phyloP scores from a whole-genome alignment of 73 alveolate genomes.

The Blepharisma stoltei region DNA sequence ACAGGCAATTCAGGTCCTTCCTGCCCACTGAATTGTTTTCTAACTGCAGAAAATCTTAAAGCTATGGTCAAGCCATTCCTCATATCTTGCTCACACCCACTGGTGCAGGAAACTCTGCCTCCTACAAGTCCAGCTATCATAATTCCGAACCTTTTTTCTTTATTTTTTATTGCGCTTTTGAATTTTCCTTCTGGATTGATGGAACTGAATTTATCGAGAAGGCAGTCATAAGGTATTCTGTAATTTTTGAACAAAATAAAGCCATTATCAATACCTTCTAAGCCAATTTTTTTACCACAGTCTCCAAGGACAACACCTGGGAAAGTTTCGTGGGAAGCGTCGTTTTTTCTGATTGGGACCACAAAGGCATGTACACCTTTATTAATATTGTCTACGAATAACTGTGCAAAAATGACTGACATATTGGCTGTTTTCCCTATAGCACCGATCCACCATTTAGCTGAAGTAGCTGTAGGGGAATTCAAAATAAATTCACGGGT shows the following conservation, averaged over 20 bases:
- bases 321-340: slow-evolving; percentile 43
- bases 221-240: slow-evolving; percentile 61
- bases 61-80: slow-evolving; percentile 49
- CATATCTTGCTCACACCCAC: slow-evolving; percentile 42
- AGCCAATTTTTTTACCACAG: slow-evolving; percentile 79
- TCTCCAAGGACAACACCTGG: slow-evolving; percentile 81
- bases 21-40: slow-evolving; percentile 64
- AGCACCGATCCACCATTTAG: slow-evolving; percentile 88
- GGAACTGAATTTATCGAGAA: slow-evolving; percentile 62
- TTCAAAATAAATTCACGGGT: slow-evolving; percentile 67
- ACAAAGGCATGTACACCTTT: slow-evolving; percentile 84
- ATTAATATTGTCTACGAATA: slow-evolving; percentile 45
- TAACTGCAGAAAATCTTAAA: slow-evolving; percentile 60
- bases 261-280: slow-evolving; percentile 80
- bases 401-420: slow-evolving; percentile 74
- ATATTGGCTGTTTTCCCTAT: slow-evolving; percentile 62
- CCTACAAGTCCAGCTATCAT: slow-evolving; percentile 60
- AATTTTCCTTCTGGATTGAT: slow-evolving; percentile 64
- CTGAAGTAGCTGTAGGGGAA: slow-evolving; percentile 65
- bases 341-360: slow-evolving; percentile 67
- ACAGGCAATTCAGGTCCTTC: slow-evolving; percentile 56
- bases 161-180: slow-evolving; percentile 53
- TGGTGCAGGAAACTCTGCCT: slow-evolving; percentile 65
- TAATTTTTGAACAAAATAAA: slow-evolving; percentile 61
- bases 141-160: slow-evolving; percentile 77